phyloP scores from a whole-genome alignment of 805 yeast species.

The Spathaspora arborariae region DNA sequence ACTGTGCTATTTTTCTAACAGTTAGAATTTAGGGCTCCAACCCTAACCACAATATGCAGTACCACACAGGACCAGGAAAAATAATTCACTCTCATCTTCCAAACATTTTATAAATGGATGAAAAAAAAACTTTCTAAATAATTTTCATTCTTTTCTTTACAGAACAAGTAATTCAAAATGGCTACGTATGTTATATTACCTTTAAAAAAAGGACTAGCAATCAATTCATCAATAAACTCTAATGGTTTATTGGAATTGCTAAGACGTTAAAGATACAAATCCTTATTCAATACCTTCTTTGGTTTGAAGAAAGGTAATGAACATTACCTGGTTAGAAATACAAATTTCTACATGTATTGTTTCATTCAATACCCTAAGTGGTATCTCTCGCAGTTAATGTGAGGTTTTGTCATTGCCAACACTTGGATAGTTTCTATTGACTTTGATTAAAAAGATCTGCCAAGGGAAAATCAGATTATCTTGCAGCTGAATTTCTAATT shows the following conservation, averaged over 20 bases:
- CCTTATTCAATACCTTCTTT: constrained; percentile 1
- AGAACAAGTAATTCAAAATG: constrained; percentile 17
- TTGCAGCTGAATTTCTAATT: constrained; percentile 29
- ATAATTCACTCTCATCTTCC: not conserved
- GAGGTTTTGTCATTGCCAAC: constrained; percentile 12
- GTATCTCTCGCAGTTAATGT: constrained; percentile 10
- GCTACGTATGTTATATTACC: constrained; percentile 30
- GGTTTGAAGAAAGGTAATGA: constrained; percentile 5
- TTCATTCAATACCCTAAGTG: constrained; percentile 8
- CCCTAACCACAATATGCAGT: not conserved
- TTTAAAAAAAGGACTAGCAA: not conserved
- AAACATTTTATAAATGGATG: not conserved
- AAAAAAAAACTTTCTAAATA: not conserved
- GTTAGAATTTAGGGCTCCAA: not conserved
- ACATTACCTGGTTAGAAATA: constrained; percentile 3
- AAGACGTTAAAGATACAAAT: constrained; percentile 6
- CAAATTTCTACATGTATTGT: constrained; percentile 5
- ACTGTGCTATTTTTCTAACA: not conserved
- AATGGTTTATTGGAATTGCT: constrained; percentile 5
- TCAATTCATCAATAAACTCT: not conserved
- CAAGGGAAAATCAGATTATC: constrained; percentile 40
- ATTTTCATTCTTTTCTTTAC: not conserved
- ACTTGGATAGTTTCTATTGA: constrained; percentile 9
- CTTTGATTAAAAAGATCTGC: constrained; percentile 14
- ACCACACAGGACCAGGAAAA: not conserved